Conservation (phyloP, 2,329 filamentous ascomycete genomes). For the Biscogniauxia marginata region DNA sequence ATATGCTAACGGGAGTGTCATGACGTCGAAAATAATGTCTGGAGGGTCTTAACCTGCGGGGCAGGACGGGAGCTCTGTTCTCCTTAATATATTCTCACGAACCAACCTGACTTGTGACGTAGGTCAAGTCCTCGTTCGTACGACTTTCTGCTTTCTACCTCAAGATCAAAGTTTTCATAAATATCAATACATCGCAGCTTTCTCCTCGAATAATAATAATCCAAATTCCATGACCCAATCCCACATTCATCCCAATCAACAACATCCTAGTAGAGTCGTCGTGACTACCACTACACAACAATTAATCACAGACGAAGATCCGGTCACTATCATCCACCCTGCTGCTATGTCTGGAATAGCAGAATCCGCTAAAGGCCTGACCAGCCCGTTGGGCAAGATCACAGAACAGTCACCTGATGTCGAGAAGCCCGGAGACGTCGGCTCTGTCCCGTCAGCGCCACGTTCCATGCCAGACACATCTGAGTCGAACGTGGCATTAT, state of each 20-base stretch:
- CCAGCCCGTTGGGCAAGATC: conserved; percentile 17
- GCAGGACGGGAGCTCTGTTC: neutral
- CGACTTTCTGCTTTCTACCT: conserved; percentile 5
- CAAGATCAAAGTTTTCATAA: conserved; percentile 17
- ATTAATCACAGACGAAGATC: conserved; percentile 25
- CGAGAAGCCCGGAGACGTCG: conserved; percentile 13
- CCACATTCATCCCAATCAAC: conserved; percentile 14
- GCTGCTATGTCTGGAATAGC: conserved; percentile 30
- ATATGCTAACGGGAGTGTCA: conserved; percentile 14
- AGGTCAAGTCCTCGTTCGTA: conserved; percentile 11
- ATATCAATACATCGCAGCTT: conserved; percentile 6
- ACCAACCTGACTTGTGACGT: conserved; percentile 24
- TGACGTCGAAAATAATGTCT: conserved; percentile 28
- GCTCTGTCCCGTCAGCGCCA: conserved; percentile 21
- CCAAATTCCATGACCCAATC: conserved; percentile 16
- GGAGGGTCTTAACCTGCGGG: conserved; percentile 13
- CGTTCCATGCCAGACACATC: conserved; percentile 29
- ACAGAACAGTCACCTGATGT: conserved; percentile 9
- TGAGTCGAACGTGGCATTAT: conserved; percentile 15
- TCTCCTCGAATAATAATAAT: neutral
- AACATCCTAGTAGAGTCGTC: conserved; percentile 7
- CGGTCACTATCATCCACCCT: conserved; percentile 26
- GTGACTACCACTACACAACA: conserved; percentile 21
- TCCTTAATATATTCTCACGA: neutral
- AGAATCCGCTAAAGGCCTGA: conserved; percentile 20